Conservation (phyloP, 495 filamentous ascomycete species). For the Terfezia claveryi region DNA sequence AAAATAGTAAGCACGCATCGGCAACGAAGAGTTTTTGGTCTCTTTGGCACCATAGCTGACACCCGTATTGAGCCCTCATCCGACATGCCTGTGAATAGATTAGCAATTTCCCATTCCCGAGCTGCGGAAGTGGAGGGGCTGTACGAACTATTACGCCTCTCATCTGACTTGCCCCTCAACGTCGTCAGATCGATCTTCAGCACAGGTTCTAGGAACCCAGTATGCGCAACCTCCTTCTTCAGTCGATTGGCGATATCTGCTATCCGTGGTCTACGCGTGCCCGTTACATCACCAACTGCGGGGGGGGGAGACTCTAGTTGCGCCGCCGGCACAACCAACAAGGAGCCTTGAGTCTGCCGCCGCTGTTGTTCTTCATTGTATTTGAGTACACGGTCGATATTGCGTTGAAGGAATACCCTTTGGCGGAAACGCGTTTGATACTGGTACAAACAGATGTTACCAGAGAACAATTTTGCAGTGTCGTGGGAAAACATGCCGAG, state of each 20-base stretch:
- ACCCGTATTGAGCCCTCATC: background rate
- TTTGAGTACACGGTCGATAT: conserved; percentile 11
- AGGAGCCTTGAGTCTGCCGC: background rate
- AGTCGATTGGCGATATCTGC: conserved; percentile 10
- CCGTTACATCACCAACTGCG: conserved; percentile 5
- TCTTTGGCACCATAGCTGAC: background rate
- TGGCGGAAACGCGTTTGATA: conserved; percentile 9
- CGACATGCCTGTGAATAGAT: background rate
- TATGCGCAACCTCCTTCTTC: conserved; percentile 9
- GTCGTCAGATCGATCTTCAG: conserved; percentile 14
- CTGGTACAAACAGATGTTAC: conserved; percentile 13
- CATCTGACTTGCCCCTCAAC: conserved; percentile 6
- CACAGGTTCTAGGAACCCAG: conserved; percentile 7
- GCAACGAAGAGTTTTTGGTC: conserved; percentile 7
- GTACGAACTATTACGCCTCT: background rate
- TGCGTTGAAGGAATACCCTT: conserved; percentile 13
- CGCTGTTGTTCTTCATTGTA: conserved; percentile 2
- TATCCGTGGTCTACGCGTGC: conserved; percentile 6
- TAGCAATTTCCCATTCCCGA: background rate
- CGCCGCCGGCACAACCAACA: background rate
- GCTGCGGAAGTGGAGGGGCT: background rate
- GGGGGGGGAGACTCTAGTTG: background rate
- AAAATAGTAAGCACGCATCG: conserved; percentile 13
- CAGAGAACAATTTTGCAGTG: conserved; percentile 8
- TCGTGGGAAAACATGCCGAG: background rate